A percentile compares a stretch with the other conserved stretches of the same genome.
Conservation (phyloP, 805 yeast genomes). For the Yarrowia porcina region DNA sequence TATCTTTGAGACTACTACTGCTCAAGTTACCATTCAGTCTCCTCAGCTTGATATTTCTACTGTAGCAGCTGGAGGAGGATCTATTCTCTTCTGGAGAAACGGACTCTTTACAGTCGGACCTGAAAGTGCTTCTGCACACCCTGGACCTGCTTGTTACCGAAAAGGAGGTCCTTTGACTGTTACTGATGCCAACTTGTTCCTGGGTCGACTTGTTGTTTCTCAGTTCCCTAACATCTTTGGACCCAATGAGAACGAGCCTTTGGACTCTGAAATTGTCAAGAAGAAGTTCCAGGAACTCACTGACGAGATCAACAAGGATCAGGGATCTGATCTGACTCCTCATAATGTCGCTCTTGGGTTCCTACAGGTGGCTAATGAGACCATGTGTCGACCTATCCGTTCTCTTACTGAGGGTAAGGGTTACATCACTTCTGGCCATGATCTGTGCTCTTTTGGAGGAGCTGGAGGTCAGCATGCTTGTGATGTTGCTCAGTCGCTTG, state of each 20-base stretch:
- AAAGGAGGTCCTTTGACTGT: constrained; percentile 82
- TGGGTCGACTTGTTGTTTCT: constrained; percentile 71
- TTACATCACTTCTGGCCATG: constrained; percentile 58
- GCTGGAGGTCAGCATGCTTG: constrained; percentile 92
- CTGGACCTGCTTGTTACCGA: constrained; percentile 85
- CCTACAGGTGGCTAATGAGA: constrained; percentile 75
- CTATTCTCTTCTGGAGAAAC: constrained; percentile 61
- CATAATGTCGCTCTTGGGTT: constrained; percentile 80
- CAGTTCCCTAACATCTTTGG: constrained; percentile 82
- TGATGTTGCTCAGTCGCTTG: constrained; percentile 67
- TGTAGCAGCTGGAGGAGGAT: constrained; percentile 85
- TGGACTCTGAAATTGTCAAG: constrained; percentile 55
- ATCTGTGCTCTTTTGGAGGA: constrained; percentile 83
- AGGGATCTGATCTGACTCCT: constrained; percentile 43
- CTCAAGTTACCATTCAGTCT: constrained; percentile 78
- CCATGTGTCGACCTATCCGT: constrained; percentile 89
- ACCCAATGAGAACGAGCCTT: constrained; percentile 66
- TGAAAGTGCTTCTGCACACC: constrained; percentile 81
- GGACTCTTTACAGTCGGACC: constrained; percentile 83
- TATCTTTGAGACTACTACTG: constrained; percentile 78
- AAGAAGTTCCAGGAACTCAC: constrained; percentile 55
- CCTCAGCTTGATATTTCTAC: constrained; percentile 81
- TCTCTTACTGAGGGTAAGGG: constrained; percentile 84
- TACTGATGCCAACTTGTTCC: constrained; percentile 75
- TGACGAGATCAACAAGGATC: constrained; percentile 51